Percentiles rank a stretch among this genome's conserved stretches.
phyloP scores from a whole-genome alignment of 2,329 filamentous ascomycete species.

The Celoporthe dispersa region DNA sequence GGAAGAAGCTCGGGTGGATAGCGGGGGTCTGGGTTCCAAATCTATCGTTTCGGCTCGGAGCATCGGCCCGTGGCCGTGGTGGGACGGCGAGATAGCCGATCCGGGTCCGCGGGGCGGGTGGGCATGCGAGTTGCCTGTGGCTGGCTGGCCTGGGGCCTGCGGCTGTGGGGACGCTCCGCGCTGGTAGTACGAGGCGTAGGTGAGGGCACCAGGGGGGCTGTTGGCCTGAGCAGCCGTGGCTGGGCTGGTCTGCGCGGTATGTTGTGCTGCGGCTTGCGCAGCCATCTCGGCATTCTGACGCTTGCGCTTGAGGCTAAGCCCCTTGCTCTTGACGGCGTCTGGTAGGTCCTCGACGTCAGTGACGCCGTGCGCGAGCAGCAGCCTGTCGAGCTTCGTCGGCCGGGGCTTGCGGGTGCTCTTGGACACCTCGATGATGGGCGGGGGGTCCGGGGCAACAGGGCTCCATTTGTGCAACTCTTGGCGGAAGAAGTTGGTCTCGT shows the following conservation, averaged over 20 bases:
- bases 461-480: slow-evolving; percentile 95
- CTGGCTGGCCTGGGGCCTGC: slow-evolving; percentile 42
- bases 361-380: slow-evolving; percentile 86
- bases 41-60: slow-evolving; percentile 46
- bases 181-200: slow-evolving; percentile 41
- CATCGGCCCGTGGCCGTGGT: slow-evolving; percentile 36
- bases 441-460: slow-evolving; percentile 83
- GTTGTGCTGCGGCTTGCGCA: slow-evolving; percentile 35
- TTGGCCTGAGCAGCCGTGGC: slow-evolving; percentile 35
- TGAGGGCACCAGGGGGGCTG: slow-evolving; percentile 42
- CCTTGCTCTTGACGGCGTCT: slow-evolving; percentile 78
- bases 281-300: slow-evolving; percentile 63
- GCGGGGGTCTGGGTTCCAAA: slow-evolving; percentile 40
- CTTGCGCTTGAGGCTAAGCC: slow-evolving; percentile 74
- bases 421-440: slow-evolving; percentile 84
- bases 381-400: slow-evolving; percentile 95
- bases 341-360: slow-evolving; percentile 90
- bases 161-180: slow-evolving; percentile 42
- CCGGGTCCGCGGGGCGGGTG: slow-evolving; percentile 41
- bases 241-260: slow-evolving; percentile 19
- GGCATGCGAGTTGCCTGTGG: slow-evolving; percentile 39
- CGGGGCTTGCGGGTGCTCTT: slow-evolving; percentile 93
- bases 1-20: slow-evolving; percentile 50
- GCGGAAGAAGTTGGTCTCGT: slow-evolving; percentile 97
- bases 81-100: slow-evolving; percentile 41